Evolutionary conservation across 2,329 filamentous ascomycete species (phyloP), one percentile per base, ranked within the genome.

Genomic region (Proliferodiscus dingleyae): DNA sequence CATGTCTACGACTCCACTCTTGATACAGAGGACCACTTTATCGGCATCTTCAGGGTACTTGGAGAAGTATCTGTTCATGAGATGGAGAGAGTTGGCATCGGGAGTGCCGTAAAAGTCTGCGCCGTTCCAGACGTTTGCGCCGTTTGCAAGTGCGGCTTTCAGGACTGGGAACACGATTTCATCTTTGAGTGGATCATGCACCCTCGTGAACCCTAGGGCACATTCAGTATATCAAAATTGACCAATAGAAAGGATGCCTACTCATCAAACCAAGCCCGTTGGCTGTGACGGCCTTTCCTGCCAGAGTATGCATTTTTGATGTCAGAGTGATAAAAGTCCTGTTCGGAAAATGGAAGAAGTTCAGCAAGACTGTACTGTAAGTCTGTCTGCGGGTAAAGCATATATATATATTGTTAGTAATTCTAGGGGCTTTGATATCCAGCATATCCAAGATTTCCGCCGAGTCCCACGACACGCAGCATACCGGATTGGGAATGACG

Each of bases 91-190:
- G 65, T 83, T 82, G 56, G 71, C 70, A 11, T 76, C 68, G 1
- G 73, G 72, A 0, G 69, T 66, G 32, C 82, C 81, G 66, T 87
- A 87, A 59, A 84, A 75, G 57, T 84, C 79, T 50, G 71, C 80
- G 30, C 70, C 79, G 55, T 81, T 83, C 78, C 80, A 84, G 43
- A 73, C 64, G 47, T 63, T 72, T 55, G 64, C 65, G 45, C 71
- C 68, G 8, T 61, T 59, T 21, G 64, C 51, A 11, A 81, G 59
- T 5, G 79, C 68, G n/a, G 73, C 70, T 52, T 74, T 74, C 64
- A 85, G 67, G 10, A 75, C 72, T 37, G 71, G 71, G 49, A 81
- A 72, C 36, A 72, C 68, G 49, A 73, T 63, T 15, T 76, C 70
- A 9, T 72, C 58, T 3, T 72, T 60, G 4, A 64, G 58, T 13